These are phyloP conservation scores for Notholithocarpus densiflorus DNA, from an alignment of 306 rosid species.

Conservation along the genomic window DNA sequence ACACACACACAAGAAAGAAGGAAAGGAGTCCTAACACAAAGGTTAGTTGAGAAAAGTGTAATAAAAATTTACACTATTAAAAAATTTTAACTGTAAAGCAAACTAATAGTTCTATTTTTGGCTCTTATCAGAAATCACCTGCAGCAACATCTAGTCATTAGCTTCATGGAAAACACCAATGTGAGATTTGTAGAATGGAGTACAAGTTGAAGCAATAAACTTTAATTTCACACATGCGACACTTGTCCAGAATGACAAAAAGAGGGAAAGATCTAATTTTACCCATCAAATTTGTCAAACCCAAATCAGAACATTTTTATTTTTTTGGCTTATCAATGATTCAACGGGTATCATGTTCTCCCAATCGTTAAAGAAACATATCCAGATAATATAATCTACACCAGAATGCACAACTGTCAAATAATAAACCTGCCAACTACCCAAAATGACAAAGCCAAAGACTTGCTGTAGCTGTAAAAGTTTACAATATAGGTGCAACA, in stretches of 20 bases:
- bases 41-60: too few relatives aligned
- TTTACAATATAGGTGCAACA: not conserved
- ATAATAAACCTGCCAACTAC: not conserved
- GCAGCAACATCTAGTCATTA: slow-evolving; percentile 24
- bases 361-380: not conserved
- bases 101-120: too few relatives aligned
- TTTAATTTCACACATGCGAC: not conserved
- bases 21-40: too few relatives aligned
- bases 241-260: not conserved
- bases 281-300: not conserved
- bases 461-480: not conserved
- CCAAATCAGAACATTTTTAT: not conserved
- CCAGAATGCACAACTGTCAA: not conserved
- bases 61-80: too few relatives aligned
- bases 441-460: not conserved
- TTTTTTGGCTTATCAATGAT: not conserved
- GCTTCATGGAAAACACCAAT: slow-evolving; percentile 13
- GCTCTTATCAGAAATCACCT: slow-evolving; percentile 38
- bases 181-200: not conserved
- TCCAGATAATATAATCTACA: not conserved
- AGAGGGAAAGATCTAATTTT: too few relatives aligned
- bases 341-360: not conserved
- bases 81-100: too few relatives aligned
- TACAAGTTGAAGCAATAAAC: not conserved
- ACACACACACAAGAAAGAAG: too few relatives aligned